These are phyloP conservation scores for Talaromyces sp. DNA, from an alignment of 2,329 filamentous ascomycete genomes.

Conservation along the genomic window DNA sequence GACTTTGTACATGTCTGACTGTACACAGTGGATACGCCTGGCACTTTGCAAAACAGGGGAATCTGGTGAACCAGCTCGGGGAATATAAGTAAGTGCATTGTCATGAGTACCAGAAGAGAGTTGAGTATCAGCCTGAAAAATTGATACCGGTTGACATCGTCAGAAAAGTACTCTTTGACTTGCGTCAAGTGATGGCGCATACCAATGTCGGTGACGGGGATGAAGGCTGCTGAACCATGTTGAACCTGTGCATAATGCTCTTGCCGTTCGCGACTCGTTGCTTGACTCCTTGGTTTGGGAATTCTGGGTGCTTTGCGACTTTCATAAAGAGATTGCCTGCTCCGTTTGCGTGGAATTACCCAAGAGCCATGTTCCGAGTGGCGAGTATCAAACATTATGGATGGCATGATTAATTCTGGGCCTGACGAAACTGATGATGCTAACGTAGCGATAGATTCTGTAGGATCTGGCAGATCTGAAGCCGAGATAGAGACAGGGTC, in stretches of 20 bases:
- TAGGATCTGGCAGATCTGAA: slow-evolving; percentile 15
- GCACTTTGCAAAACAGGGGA: slow-evolving; percentile 10
- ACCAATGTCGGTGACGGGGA: neutral
- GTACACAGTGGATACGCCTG: slow-evolving; percentile 8
- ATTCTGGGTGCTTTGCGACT: slow-evolving; percentile 16
- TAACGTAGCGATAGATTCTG: slow-evolving; percentile 25
- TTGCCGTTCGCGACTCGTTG: neutral
- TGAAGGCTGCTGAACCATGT: neutral
- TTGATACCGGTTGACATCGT: slow-evolving; percentile 1
- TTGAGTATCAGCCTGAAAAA: slow-evolving; percentile 13
- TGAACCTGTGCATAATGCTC: neutral
- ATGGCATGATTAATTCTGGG: slow-evolving; percentile 41
- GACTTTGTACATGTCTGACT: neutral
- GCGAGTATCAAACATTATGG: slow-evolving; percentile 33
- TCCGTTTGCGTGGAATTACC: slow-evolving; percentile 17
- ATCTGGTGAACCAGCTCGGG: slow-evolving; percentile 15
- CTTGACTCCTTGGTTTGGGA: slow-evolving; percentile 4
- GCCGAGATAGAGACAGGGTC: neutral
- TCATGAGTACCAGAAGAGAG: slow-evolving; percentile 12
- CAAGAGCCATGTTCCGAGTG: slow-evolving; percentile 15
- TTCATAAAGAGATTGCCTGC: slow-evolving; percentile 13
- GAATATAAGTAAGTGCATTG: slow-evolving; percentile 16
- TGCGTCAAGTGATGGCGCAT: neutral
- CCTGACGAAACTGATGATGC: slow-evolving; percentile 30
- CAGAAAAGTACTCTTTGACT: slow-evolving; percentile 1